Conservation (phyloP, 2,329 filamentous ascomycete genomes). For the Calonectria ilicicola region DNA sequence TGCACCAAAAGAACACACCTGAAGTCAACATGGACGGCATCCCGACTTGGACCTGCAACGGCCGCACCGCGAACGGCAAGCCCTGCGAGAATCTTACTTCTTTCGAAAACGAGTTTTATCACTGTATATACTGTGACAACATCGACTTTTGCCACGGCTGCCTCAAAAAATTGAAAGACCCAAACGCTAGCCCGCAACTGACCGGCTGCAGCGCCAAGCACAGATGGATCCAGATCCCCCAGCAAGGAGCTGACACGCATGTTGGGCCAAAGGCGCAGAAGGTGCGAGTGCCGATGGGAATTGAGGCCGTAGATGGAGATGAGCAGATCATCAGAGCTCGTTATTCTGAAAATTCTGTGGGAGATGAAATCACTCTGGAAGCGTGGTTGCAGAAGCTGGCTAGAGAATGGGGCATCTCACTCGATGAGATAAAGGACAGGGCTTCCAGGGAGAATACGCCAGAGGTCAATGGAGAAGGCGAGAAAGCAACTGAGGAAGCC, state of each 20-base stretch:
- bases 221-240: not conserved
- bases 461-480: not conserved
- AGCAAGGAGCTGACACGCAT: not conserved
- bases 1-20: not conserved
- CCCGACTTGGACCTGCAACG: not conserved
- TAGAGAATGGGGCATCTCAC: not conserved
- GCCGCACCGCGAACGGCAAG: not conserved
- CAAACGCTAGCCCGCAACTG: not conserved
- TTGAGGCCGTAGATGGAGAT: not conserved
- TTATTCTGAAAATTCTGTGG: not conserved
- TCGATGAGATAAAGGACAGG: not conserved
- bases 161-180: not conserved
- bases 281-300: not conserved
- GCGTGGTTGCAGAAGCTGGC: not conserved
- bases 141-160: not conserved
- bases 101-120: not conserved
- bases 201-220: not conserved
- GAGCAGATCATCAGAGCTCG: not conserved
- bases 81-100: not conserved
- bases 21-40: not conserved
- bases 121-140: not conserved
- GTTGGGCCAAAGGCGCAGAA: not conserved
- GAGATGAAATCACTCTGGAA: not conserved
- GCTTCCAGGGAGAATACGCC: not conserved
- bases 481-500: no score